Evolutionary conservation across 139 green algal species (phyloP), one percentile per base, ranked within the genome.

Genomic region (Chlorella sp.): DNA sequence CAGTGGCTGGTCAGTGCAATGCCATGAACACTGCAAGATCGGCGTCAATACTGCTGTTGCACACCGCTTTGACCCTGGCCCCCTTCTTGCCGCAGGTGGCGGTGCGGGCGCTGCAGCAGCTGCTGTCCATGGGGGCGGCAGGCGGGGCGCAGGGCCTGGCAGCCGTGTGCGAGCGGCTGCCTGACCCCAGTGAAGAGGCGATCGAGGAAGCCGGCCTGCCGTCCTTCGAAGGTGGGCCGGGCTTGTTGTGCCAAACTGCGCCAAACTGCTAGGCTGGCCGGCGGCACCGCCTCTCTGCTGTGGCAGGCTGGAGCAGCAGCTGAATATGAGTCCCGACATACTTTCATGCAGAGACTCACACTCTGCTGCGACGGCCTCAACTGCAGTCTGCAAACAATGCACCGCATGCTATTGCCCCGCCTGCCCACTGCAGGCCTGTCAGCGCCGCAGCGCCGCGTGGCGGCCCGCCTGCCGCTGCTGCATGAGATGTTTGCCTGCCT

Each of bases 401-500:
- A n/a, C n/a, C n/a, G n/a, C 17, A 30, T 7, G 32, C 68, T 39
- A 36, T 16, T 21, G 21, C 20, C 51, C 30, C 18, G 16, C 6
- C 21, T 30, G 30, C 11, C 56, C 2, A 4, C 17, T 36, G 7
- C 76, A 74, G 81, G 81, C 69, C 56, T 86, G 55, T 21, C 32
- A 6, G 34, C 44, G 36, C 55, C 55, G 5, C 69, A 86, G 81
- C 56, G 34, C 26, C 16, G 23, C 34, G 34, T 88, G 7, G 71
- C 63, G 0, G 32, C 23, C 36, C 74, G 57, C 32, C 84, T 88
- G 84, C 84, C 84, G 13, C 44, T 85, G 32, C 39, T 88, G 25
- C 38, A 78, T 5, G 55, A 78, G 57, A 62, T 88, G 78, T 47
- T 85, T 1, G 13, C 39, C 1, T 20, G 28, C 18, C 16, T 65